phyloP scores from a whole-genome alignment of 2,329 filamentous ascomycete species.

The Neofusicoccum umdonicola region DNA sequence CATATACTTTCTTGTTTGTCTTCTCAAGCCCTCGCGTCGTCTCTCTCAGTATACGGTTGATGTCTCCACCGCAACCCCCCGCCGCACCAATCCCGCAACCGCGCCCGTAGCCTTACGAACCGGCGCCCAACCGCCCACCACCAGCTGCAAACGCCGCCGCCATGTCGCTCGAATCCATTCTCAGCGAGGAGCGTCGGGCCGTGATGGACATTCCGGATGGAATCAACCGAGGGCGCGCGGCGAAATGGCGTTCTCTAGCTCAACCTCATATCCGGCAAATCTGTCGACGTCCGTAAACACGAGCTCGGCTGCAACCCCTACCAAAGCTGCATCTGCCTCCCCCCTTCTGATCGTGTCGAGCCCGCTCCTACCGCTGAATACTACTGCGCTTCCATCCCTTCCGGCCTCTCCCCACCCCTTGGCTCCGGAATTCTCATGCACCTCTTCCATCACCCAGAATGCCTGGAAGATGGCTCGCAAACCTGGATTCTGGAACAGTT shows the following conservation, averaged over 20 bases:
- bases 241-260: neutral
- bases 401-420: constrained; percentile 24
- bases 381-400: neutral
- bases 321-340: no score
- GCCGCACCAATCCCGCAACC: neutral
- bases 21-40: no score
- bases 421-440: constrained; percentile 24
- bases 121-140: neutral
- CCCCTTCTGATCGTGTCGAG: no score
- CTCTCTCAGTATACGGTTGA: no score
- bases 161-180: constrained; percentile 74
- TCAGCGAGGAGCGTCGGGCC: constrained; percentile 75
- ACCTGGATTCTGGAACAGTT: constrained; percentile 26
- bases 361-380: no score
- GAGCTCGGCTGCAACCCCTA: no score
- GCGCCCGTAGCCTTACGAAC: neutral
- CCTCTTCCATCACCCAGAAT: constrained; percentile 22
- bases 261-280: no score
- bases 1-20: no score
- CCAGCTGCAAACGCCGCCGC: neutral
- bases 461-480: constrained; percentile 21
- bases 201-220: constrained; percentile 68
- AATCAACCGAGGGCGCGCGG: constrained; percentile 17
- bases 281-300: no score
- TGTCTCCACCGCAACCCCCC: neutral